Evolutionary conservation across 768 basidiomycete species (phyloP).

Genomic region (Boletus subcaerulescens): DNA sequence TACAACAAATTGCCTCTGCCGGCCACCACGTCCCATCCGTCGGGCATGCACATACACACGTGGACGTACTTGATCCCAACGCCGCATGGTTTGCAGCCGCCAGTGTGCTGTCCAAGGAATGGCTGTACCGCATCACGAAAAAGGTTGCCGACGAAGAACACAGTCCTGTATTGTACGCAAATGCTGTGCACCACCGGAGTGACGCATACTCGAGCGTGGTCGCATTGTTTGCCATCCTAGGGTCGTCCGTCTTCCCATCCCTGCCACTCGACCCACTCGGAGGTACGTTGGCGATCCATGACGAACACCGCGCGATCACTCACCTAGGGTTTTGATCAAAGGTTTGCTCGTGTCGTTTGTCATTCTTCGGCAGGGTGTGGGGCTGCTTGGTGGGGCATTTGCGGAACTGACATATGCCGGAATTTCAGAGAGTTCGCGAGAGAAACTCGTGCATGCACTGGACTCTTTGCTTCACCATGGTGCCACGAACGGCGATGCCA

Average conservation of each 20-base stretch:
- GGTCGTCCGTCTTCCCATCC: slow-evolving; percentile 82
- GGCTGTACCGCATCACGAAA: slow-evolving; percentile 86
- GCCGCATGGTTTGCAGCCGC: slow-evolving; percentile 94
- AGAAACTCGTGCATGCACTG: slow-evolving; percentile 53
- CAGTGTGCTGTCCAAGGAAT: slow-evolving; percentile 85
- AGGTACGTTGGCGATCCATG: slow-evolving; percentile 44
- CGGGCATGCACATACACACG: slow-evolving; percentile 53
- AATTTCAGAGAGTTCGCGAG: slow-evolving; percentile 54
- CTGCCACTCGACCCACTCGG: slow-evolving; percentile 92
- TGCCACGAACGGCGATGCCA: slow-evolving; percentile 17
- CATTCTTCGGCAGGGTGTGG: slow-evolving; percentile 76
- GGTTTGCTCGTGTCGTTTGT: slow-evolving; percentile 87
- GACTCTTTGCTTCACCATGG: slow-evolving; percentile 48
- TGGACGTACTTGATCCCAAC: slow-evolving; percentile 74
- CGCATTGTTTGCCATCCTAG: slow-evolving; percentile 88
- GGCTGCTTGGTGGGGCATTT: slow-evolving; percentile 65
- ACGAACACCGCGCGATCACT: neutral
- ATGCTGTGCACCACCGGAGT: slow-evolving; percentile 96
- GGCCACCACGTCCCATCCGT: slow-evolving; percentile 54
- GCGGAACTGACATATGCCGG: slow-evolving; percentile 84
- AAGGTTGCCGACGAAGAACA: slow-evolving; percentile 88
- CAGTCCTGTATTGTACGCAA: slow-evolving; percentile 90
- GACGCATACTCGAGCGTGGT: slow-evolving; percentile 94
- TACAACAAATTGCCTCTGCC: slow-evolving; percentile 53
- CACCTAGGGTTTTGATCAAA: slow-evolving; percentile 28